phyloP scores from a whole-genome alignment of 2,329 filamentous ascomycete genomes.

The Rachicladosporium sp. region DNA sequence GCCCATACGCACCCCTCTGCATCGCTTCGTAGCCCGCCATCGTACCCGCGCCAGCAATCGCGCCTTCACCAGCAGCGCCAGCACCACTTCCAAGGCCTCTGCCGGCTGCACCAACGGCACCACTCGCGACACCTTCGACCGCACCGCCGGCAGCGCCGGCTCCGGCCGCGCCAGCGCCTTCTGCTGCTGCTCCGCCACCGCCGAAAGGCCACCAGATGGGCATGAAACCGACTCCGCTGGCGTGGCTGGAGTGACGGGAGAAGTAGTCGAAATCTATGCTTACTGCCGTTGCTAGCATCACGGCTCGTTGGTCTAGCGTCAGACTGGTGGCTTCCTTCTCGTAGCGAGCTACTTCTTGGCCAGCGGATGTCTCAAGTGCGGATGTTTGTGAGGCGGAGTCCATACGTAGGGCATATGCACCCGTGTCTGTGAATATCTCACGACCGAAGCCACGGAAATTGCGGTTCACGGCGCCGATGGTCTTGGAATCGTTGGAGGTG shows the following conservation, averaged over 20 bases:
- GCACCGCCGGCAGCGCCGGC: conserved; percentile 24
- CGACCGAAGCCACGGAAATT: conserved; percentile 51
- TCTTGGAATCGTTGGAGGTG: conserved; percentile 34
- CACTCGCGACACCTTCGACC: conserved; percentile 22
- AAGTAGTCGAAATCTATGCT: conserved; percentile 58
- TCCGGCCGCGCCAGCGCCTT: conserved; percentile 21
- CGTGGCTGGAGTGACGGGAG: conserved; percentile 43
- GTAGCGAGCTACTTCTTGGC: conserved; percentile 15
- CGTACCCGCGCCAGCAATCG: conserved; percentile 40
- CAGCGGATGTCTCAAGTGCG: conserved; percentile 13
- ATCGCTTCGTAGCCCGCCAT: conserved; percentile 54
- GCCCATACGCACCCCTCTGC: conserved; percentile 37
- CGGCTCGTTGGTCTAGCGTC: conserved; percentile 53
- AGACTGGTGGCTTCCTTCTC: conserved; percentile 34
- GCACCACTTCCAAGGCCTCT: conserved; percentile 20
- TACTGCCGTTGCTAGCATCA: conserved; percentile 55
- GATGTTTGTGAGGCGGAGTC: conserved; percentile 41
- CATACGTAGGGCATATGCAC: conserved; percentile 53
- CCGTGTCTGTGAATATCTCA: conserved; percentile 54
- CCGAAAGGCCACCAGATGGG: conserved; percentile 38
- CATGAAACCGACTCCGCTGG: conserved; percentile 35
- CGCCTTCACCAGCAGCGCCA: conserved; percentile 29
- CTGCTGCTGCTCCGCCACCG: conserved; percentile 16
- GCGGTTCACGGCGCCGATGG: conserved; percentile 51
- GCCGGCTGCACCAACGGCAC: conserved; percentile 26